A percentile compares a stretch with the other conserved stretches of the same genome.
phyloP scores from a whole-genome alignment of 225 moss, liverwort and hornwort genomes.

The Marchantia polymorpha region DNA sequence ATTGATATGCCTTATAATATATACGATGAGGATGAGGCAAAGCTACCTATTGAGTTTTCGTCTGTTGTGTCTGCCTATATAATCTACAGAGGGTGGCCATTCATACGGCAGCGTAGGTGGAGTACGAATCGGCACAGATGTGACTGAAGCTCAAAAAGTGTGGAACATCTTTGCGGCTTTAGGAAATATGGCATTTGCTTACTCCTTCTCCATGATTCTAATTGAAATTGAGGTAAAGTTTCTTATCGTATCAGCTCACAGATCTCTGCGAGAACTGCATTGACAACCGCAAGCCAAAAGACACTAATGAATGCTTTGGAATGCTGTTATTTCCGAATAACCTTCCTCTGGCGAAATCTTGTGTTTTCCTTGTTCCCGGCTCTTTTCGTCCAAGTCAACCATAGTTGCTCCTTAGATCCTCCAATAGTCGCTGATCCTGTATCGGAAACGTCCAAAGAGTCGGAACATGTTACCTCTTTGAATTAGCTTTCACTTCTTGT shows the following conservation, averaged over 20 bases:
- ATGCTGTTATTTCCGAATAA: no score
- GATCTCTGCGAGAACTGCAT: background rate
- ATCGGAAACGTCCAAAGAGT: no score
- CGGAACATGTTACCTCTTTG: no score
- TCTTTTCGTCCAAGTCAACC: no score
- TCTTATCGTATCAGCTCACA: background rate
- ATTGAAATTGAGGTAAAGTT: slow-evolving; percentile 73
- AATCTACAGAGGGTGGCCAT: slow-evolving; percentile 29
- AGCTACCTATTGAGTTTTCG: background rate
- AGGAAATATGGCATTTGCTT: slow-evolving; percentile 87
- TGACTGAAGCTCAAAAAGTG: slow-evolving; percentile 43
- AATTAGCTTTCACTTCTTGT: background rate
- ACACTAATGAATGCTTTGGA: no score
- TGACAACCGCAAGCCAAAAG: no score
- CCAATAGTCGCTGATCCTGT: no score
- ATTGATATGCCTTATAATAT: no score
- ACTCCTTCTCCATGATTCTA: slow-evolving; percentile 88
- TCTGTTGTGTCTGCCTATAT: background rate
- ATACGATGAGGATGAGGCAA: no score
- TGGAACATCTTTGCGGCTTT: slow-evolving; percentile 79
- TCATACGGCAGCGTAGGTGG: slow-evolving; percentile 48
- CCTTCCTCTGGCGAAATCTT: background rate
- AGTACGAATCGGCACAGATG: slow-evolving; percentile 30
- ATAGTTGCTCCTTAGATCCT: no score
- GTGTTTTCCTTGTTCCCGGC: background rate